Evolutionary conservation across 2,329 filamentous ascomycete species (phyloP).

Genomic region (Pseudogymnoascus sp.): DNA sequence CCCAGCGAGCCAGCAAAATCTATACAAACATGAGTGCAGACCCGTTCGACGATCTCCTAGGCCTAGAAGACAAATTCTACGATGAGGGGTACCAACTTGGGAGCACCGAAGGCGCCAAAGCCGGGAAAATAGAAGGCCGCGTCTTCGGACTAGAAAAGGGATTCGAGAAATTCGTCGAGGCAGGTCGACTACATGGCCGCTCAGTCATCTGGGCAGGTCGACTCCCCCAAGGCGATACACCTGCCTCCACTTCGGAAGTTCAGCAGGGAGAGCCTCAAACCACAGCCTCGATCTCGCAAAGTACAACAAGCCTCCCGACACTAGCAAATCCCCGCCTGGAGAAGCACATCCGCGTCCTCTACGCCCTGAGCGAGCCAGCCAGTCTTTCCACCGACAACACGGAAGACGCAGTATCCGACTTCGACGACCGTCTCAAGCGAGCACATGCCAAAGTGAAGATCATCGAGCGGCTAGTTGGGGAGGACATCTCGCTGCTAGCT

Average conservation of each 20-base stretch:
- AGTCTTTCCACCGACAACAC: slow-evolving; percentile 73
- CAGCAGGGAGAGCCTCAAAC: slow-evolving; percentile 26
- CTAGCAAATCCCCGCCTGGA: slow-evolving; percentile 56
- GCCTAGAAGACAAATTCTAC: slow-evolving; percentile 65
- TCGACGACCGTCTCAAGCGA: slow-evolving; percentile 79
- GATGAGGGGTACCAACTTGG: slow-evolving; percentile 72
- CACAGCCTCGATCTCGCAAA: slow-evolving; percentile 6
- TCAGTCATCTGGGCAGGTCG: slow-evolving; percentile 78
- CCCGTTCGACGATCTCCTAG: slow-evolving; percentile 38
- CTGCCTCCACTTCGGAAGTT: slow-evolving; percentile 8
- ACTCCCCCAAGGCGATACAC: slow-evolving; percentile 31
- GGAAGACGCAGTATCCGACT: slow-evolving; percentile 82
- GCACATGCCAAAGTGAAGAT: slow-evolving; percentile 79
- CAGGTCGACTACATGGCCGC: slow-evolving; percentile 69
- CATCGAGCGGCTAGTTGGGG: slow-evolving; percentile 61
- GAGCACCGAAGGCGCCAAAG: slow-evolving; percentile 61
- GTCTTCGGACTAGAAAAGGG: slow-evolving; percentile 86
- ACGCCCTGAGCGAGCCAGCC: slow-evolving; percentile 68
- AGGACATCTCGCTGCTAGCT: slow-evolving; percentile 29
- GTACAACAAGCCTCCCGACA: slow-evolving; percentile 31
- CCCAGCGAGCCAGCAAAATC: neutral
- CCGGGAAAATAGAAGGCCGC: slow-evolving; percentile 80
- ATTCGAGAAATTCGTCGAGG: slow-evolving; percentile 81
- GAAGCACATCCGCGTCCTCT: slow-evolving; percentile 68
- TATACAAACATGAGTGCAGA: slow-evolving; percentile 18